These are phyloP conservation scores for Porphyridium purpureum DNA, from an alignment of 23 red algal species.

Conservation along the genomic window DNA sequence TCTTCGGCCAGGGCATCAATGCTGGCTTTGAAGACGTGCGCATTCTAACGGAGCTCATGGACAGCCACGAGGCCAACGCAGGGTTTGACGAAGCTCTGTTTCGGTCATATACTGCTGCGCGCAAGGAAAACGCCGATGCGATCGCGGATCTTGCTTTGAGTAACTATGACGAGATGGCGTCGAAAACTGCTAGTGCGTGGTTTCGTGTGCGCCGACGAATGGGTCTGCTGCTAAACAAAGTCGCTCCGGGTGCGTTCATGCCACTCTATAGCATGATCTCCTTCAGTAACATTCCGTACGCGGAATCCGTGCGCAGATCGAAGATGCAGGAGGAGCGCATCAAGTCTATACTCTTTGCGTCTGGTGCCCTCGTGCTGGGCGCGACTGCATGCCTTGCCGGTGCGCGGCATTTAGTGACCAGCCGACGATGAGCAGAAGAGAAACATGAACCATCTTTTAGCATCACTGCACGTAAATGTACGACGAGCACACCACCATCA, in stretches of 20 bases:
- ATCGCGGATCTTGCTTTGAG: constrained; percentile 84
- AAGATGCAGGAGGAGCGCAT: constrained; percentile 19
- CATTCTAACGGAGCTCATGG: constrained; percentile 40
- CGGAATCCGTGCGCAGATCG: constrained; percentile 23
- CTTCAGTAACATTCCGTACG: constrained; percentile 85
- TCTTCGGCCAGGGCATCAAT: constrained; percentile 98
- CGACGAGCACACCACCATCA: no score
- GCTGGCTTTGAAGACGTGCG: constrained; percentile 78
- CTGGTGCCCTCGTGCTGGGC: no score
- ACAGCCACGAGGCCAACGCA: neutral
- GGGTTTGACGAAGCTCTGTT: constrained; percentile 5
- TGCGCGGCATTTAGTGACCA: no score
- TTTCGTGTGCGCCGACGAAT: constrained; percentile 32
- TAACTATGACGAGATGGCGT: constrained; percentile 90
- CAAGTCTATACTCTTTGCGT: no score
- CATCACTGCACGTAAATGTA: no score
- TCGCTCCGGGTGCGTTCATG: constrained; percentile 47
- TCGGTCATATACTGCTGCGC: constrained; percentile 14
- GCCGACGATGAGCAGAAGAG: no score
- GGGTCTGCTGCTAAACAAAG: constrained; percentile 26
- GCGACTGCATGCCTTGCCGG: no score
- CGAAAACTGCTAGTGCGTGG: constrained; percentile 28
- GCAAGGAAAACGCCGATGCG: constrained; percentile 54
- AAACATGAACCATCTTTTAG: no score
- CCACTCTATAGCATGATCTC: constrained; percentile 82